phyloP scores from a whole-genome alignment of 768 basidiomycete genomes.

The Mycena vitilis region DNA sequence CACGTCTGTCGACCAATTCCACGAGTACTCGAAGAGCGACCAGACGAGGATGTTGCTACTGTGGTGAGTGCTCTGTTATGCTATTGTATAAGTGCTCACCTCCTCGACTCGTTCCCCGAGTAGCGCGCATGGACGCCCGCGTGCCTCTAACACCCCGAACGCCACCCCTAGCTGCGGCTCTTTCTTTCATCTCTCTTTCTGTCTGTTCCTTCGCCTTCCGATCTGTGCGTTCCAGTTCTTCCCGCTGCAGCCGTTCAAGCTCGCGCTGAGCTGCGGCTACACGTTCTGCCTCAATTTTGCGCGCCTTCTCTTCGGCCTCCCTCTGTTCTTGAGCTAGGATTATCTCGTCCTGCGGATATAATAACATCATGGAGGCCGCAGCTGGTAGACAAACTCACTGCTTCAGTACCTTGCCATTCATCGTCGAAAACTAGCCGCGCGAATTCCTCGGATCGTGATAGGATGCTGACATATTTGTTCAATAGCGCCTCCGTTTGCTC shows the following conservation, averaged over 20 bases:
- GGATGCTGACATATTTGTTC: constrained; percentile 78
- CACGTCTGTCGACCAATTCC: constrained; percentile 16
- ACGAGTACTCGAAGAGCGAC: constrained; percentile 23
- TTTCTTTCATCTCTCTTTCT: constrained; percentile 61
- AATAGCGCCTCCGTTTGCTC: constrained; percentile 79
- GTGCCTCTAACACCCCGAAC: constrained; percentile 81
- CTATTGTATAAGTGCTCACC: constrained; percentile 43
- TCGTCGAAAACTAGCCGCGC: constrained; percentile 81
- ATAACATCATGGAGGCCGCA: background rate
- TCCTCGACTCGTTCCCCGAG: constrained; percentile 46
- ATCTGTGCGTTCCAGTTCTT: constrained; percentile 59
- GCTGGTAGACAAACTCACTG: constrained; percentile 54
- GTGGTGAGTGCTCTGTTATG: background rate
- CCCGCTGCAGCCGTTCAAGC: constrained; percentile 61
- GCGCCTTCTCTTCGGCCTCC: constrained; percentile 55
- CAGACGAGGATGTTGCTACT: constrained; percentile 15
- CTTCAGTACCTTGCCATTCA: constrained; percentile 79
- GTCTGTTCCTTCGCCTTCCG: constrained; percentile 54
- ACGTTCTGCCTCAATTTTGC: constrained; percentile 60
- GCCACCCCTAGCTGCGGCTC: constrained; percentile 58
- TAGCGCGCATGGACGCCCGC: constrained; percentile 69
- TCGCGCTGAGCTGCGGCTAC: constrained; percentile 51
- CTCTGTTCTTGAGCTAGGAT: constrained; percentile 59
- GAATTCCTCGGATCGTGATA: constrained; percentile 77
- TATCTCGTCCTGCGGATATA: constrained; percentile 67